These are phyloP conservation scores for Aspergillus sp. DNA, from an alignment of 2,329 filamentous ascomycete genomes.

Conservation along the genomic window DNA sequence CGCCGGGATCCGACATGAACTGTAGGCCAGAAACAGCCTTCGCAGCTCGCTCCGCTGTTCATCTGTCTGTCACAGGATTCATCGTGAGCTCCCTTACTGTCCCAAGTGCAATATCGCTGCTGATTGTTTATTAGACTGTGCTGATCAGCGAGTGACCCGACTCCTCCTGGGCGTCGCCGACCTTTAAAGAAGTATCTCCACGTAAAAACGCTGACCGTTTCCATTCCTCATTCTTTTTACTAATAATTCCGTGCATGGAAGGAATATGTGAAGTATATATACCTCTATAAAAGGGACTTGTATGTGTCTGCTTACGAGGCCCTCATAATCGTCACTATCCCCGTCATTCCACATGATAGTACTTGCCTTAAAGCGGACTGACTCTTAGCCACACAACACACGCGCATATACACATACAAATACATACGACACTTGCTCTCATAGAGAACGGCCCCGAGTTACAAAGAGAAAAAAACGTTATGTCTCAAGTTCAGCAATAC, in stretches of 20 bases:
- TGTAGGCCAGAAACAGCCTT: conserved; percentile 15
- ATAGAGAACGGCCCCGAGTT: background rate
- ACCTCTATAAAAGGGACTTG: conserved; percentile 13
- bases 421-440: background rate
- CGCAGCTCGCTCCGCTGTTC: conserved; percentile 7
- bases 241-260: conserved; percentile 16
- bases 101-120: conserved; percentile 5
- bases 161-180: conserved; percentile 10
- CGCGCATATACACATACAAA: background rate
- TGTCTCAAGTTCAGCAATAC: conserved; percentile 45
- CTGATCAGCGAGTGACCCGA: conserved; percentile 14
- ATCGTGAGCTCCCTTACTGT: conserved; percentile 9
- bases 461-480: conserved; percentile 16
- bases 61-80: conserved; percentile 11
- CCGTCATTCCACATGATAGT: conserved; percentile 1
- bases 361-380: background rate
- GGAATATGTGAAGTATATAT: conserved; percentile 13
- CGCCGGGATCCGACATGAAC: conserved; percentile 24
- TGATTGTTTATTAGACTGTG: conserved; percentile 7
- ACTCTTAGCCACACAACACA: conserved; percentile 1
- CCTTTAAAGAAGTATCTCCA: conserved; percentile 10
- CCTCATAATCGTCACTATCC: conserved; percentile 1
- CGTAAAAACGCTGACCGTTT: conserved; percentile 11
- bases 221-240: conserved; percentile 8
- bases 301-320: conserved; percentile 9